A percentile compares a stretch with the other conserved stretches of the same genome.
These are phyloP conservation scores for Aspergillus melleus DNA, from an alignment of 2,329 filamentous ascomycete species.

Conservation along the genomic window DNA sequence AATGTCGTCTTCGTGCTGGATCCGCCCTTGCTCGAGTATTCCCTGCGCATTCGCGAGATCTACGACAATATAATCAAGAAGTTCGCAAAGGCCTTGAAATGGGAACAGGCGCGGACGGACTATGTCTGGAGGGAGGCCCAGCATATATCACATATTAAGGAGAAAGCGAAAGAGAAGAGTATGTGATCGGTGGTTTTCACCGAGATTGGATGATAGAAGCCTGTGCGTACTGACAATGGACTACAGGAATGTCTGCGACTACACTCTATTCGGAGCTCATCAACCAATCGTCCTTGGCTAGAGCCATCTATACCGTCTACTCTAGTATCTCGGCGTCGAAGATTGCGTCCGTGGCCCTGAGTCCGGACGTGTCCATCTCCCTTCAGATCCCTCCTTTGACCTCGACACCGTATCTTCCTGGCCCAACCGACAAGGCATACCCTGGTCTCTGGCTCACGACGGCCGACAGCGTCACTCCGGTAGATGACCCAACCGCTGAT, in stretches of 20 bases:
- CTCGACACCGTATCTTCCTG: slow-evolving; percentile 72
- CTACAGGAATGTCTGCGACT: slow-evolving; percentile 35
- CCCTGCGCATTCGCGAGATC: slow-evolving; percentile 71
- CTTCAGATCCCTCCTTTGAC: slow-evolving; percentile 63
- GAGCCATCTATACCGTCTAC: slow-evolving; percentile 79
- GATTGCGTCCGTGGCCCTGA: slow-evolving; percentile 80
- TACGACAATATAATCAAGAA: slow-evolving; percentile 90
- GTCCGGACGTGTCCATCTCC: slow-evolving; percentile 60
- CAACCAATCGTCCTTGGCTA: slow-evolving; percentile 73
- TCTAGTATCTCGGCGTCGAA: slow-evolving; percentile 78
- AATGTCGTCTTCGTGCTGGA: slow-evolving; percentile 92
- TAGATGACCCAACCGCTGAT: slow-evolving; percentile 61
- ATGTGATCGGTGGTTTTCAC: slow-evolving; percentile 9
- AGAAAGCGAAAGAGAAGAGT: slow-evolving; percentile 69
- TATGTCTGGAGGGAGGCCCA: slow-evolving; percentile 93
- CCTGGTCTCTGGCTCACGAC: slow-evolving; percentile 85
- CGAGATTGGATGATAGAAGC: not conserved
- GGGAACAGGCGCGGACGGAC: slow-evolving; percentile 83
- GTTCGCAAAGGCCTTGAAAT: slow-evolving; percentile 87
- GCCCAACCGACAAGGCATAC: slow-evolving; percentile 66
- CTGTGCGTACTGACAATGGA: slow-evolving; percentile 14
- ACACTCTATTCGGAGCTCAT: slow-evolving; percentile 45
- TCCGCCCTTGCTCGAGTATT: slow-evolving; percentile 74
- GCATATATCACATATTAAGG: slow-evolving; percentile 75
- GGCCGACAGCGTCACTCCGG: slow-evolving; percentile 72